Evolutionary conservation across 306 rosid genomes (phyloP), one percentile per base, ranked within the genome.

Genomic region (Prunus kanzakura): DNA sequence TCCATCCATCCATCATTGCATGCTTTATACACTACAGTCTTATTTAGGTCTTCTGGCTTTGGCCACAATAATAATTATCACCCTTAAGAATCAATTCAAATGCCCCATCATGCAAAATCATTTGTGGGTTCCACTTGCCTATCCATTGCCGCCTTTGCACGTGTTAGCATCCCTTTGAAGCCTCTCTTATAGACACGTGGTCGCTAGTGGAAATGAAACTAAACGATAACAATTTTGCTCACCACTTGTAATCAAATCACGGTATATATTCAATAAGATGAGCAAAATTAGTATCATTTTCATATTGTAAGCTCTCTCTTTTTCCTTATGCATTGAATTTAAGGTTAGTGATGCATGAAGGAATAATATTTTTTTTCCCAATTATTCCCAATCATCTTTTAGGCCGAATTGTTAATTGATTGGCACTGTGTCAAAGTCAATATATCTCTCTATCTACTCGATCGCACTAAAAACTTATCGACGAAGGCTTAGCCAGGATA

Each of bases 41-140:
- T 60, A 11, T 60, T 60, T 30, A 63, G 22, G 67, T 63, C 46
- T 63, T 63, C 67, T 14, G 22, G 12, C 67, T 63, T 38, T 38
- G 43, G 43, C 43, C 7, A 63, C 67, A 3, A 76, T 60, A 77
- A 79, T 80, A 76, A 81, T 77, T 81, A 77, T 66, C 75, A 22
- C 15, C 13, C 25, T 57, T 86, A 64, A 79, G 90, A 89, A 85
- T 85, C 88, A 22, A 56, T 72, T 55, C 65, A 79, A 89, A 84
- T 88, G 52, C 88, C 82, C 70, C 88, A 87, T 82, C 89, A 84
- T 84, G 79, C 84, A 79, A 88, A 82, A 91, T 91, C 90, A 87
- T 91, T 87, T 81, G 78, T 70, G 82, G 86, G 82, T 27, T 82
- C 83, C 67, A 83, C 77, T 77, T 64, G 46, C 67, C 3, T 75